Evolutionary conservation across 768 basidiomycete genomes (phyloP).

Genomic region (Kondoa malvinella): DNA sequence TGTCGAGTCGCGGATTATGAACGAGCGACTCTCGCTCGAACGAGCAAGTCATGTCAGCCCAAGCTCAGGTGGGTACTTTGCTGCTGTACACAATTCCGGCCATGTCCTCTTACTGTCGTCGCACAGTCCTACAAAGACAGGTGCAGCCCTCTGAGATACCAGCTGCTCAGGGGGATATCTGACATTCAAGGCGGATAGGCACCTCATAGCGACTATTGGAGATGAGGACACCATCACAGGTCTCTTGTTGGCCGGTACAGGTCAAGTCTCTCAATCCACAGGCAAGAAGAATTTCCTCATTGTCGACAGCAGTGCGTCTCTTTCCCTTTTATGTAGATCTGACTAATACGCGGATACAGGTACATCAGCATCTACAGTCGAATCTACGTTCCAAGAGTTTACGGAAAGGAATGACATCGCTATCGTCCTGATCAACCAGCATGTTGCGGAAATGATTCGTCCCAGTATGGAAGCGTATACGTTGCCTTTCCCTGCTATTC

Average conservation of each 20-base stretch:
- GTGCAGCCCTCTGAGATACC: background rate
- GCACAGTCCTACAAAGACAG: conserved; percentile 3
- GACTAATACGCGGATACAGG: conserved; percentile 40
- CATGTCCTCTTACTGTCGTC: background rate
- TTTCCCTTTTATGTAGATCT: background rate
- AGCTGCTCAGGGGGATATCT: background rate
- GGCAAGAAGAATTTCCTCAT: conserved; percentile 97
- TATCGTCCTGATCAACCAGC: conserved; percentile 93
- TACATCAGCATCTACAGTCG: conserved; percentile 76
- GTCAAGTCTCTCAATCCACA: conserved; percentile 59
- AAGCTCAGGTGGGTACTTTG: background rate
- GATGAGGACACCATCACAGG: conserved; percentile 99
- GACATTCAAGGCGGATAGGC: conserved; percentile 39
- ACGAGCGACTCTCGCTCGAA: background rate
- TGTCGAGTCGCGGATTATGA: background rate
- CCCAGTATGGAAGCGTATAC: conserved; percentile 88
- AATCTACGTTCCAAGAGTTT: conserved; percentile 81
- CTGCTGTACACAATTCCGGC: background rate
- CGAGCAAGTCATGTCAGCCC: background rate
- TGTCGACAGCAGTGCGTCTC: conserved; percentile 70
- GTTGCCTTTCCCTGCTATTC: conserved; percentile 84
- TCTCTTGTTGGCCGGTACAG: conserved; percentile 81
- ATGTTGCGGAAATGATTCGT: conserved; percentile 95
- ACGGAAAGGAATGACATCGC: conserved; percentile 89
- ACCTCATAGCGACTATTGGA: conserved; percentile 83